Evolutionary conservation across 768 basidiomycete genomes (phyloP).

Genomic region (Mycena galopus): DNA sequence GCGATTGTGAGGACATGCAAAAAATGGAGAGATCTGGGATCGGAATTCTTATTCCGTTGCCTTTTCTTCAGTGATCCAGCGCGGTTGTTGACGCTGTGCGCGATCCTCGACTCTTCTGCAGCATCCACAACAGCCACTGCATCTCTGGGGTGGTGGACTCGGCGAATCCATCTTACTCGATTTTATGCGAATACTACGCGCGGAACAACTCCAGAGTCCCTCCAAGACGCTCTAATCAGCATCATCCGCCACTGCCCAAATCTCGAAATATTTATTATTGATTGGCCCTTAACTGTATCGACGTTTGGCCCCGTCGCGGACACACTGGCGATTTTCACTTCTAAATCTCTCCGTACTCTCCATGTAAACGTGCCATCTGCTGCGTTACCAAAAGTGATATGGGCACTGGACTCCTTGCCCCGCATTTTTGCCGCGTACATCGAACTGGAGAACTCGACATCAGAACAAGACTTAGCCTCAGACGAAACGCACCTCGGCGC

Average conservation of each 20-base stretch:
- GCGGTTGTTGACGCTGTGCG: constrained; percentile 65
- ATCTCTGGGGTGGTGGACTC: constrained; percentile 78
- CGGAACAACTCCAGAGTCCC: constrained; percentile 58
- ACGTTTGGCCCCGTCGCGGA: constrained; percentile 75
- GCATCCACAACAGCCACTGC: constrained; percentile 52
- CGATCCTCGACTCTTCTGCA: constrained; percentile 60
- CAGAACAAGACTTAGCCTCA: constrained; percentile 50
- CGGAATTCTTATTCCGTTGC: constrained; percentile 77
- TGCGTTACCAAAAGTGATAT: constrained; percentile 74
- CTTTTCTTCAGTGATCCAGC: constrained; percentile 75
- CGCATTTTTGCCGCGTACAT: constrained; percentile 69
- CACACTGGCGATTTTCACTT: constrained; percentile 66
- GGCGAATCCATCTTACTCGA: constrained; percentile 76
- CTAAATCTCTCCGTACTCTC: constrained; percentile 68
- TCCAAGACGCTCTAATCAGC: constrained; percentile 67
- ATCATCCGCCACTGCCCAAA: constrained; percentile 78
- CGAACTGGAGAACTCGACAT: constrained; percentile 55
- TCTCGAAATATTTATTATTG: constrained; percentile 78
- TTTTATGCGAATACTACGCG: constrained; percentile 55
- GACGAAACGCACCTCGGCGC: constrained; percentile 70
- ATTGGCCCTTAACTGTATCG: constrained; percentile 66
- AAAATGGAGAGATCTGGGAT: constrained; percentile 70
- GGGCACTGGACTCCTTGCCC: constrained; percentile 76
- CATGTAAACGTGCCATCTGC: constrained; percentile 71
- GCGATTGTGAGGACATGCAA: constrained; percentile 78